A percentile compares a stretch with the other conserved stretches of the same genome.
Conservation (phyloP, 805 yeast genomes). For the Candida schatavii region DNA sequence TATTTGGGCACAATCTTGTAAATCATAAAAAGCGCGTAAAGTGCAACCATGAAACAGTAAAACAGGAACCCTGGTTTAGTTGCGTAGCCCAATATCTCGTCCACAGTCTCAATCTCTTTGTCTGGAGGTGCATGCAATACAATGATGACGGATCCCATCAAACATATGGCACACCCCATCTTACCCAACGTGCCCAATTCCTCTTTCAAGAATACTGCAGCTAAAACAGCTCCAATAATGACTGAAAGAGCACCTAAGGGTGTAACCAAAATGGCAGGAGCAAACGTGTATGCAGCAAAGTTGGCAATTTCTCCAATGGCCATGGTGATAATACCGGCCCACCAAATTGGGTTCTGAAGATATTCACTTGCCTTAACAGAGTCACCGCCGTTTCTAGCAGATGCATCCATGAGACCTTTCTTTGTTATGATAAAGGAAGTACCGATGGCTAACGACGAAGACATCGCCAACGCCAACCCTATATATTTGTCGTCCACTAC, state of each 20-base stretch:
- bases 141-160: slow-evolving; percentile 83
- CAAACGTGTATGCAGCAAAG: slow-evolving; percentile 93
- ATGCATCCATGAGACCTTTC: slow-evolving; percentile 74
- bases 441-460: slow-evolving; percentile 87
- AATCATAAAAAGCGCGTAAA: slow-evolving; percentile 74
- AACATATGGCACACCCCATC: slow-evolving; percentile 89
- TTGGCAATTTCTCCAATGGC: slow-evolving; percentile 89
- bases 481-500: slow-evolving; percentile 80
- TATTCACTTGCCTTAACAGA: slow-evolving; percentile 74
- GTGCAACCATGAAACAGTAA: slow-evolving; percentile 60
- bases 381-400: slow-evolving; percentile 56
- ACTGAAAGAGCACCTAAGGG: slow-evolving; percentile 90
- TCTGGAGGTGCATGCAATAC: slow-evolving; percentile 94
- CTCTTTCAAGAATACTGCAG: slow-evolving; percentile 80
- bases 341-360: slow-evolving; percentile 84
- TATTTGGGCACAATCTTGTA: slow-evolving; percentile 78
- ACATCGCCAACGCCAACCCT: slow-evolving; percentile 83
- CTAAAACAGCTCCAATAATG: slow-evolving; percentile 87
- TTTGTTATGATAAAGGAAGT: slow-evolving; percentile 87
- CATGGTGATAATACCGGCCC: slow-evolving; percentile 90
- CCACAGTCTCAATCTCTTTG: slow-evolving; percentile 82
- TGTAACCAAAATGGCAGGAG: slow-evolving; percentile 89
- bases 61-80: slow-evolving; percentile 71
- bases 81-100: slow-evolving; percentile 80
- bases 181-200: slow-evolving; percentile 85